Base-by-base conservation (phyloP, 23 red algal species). In the Chondrus crispus region DNA sequence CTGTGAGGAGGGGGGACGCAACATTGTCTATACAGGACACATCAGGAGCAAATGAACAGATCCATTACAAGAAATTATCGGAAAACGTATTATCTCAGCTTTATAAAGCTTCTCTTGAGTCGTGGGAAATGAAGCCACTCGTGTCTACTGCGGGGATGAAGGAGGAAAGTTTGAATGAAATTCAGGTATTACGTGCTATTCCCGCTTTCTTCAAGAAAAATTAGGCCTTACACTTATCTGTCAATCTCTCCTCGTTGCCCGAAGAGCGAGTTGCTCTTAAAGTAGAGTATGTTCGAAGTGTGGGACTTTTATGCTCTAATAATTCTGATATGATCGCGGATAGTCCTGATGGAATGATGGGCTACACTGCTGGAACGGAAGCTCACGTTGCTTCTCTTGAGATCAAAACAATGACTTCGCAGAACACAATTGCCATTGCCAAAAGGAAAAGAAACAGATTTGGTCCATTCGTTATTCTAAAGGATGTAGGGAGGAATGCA, bases 371-470 rank as follows among this genome's bases (percentile, higher is more conserved):
- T 40, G 75, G 5, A 51, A 35, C 29, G 14, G 45, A 55, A 18
- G 2, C 40, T 3, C 46, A 20, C 16, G 46, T 80, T 4, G 32
- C 48, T 55, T 46, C 46, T 4, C 9, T 80, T 24, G 75, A 80
- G 40, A 55, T 80, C 46, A 80, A 80, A 28, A 80, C 75, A 4
- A 80, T 80, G 75, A 80, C 75, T 54, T 30, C 45, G 2, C 29
- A 57, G 9, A 80, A 30, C 5, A 77, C 72, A 48, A 77, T 77
- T 47, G 72, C 47, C 3, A 28, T 13, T n/a, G 72, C 72, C 3
- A 42, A 8, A 18, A 11, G 52, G 32, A 39, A 13, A 3, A 13
- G 35, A 14, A 19, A 77, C 35, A 80, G 58, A 5, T 80, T 3
- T 28, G 46, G 48, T 55, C 41, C 47, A 19, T 2, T 80, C 36